Evolutionary conservation across 2,329 filamentous ascomycete genomes (phyloP), one percentile per base, ranked within the genome.

Genomic region (Alternaria burnsii): DNA sequence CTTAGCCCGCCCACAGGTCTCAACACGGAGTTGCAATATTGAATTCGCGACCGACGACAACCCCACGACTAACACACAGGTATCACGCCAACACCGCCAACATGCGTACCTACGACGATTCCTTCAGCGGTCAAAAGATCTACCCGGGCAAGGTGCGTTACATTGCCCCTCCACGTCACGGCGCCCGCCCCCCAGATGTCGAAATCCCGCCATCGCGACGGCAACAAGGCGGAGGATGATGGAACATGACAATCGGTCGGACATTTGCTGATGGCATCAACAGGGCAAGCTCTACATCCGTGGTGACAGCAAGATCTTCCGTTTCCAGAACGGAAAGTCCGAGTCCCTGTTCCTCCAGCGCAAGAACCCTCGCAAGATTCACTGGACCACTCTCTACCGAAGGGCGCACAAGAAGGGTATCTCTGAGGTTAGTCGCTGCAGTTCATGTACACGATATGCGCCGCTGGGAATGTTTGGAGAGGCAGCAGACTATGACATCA

Each of bases 371-470:
- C 94, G 95, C 85, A 93, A 94, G 83, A 98, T 99, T 84, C 90
- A 94, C 76, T 99, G 95, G 95, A 99, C 95, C 75, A 90, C 94
- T 79, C 92, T 99, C 71, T 99, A 92, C 92, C 91, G 95, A 84
- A 92, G 94, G 85, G 92, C 97, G 87, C 94, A 97, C 91, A 95
- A 94, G 89, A 99, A 99, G 93, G 95, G 95, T 91, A 96, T 98
- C 86, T 97, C 94, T 88, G 95, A 99, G 94, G 95, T 98, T 91
- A 86, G 76, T 78, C 53, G 56, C 53, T 57, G 11, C 63, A 52
- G 40, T 52, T 36, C 55, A 57, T 52, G 47, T 24, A 7, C 26
- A 56, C 38, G 30, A 56, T 18, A 10, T 20, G 53, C 41, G 26
- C 46, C 7, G 28, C 20, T 59, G 52, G 57, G 40, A 22, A 20